Conservation (phyloP, 805 yeast genomes). For the Cyberlindnera misumaiensis region DNA sequence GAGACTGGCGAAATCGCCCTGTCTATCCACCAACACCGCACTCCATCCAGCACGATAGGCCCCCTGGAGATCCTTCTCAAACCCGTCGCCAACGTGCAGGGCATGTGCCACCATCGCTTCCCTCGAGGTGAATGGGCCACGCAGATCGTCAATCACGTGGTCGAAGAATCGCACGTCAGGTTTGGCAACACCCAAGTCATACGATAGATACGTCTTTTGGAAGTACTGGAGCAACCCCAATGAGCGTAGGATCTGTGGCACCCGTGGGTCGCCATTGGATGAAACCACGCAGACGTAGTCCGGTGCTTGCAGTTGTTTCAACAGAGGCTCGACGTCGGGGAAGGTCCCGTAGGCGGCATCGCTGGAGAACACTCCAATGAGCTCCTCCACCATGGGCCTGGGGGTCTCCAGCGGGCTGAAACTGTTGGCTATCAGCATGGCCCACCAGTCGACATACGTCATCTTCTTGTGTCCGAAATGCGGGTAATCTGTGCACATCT, state of each 20-base stretch:
- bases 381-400: slow-evolving; percentile 34
- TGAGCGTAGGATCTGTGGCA: slow-evolving; percentile 37
- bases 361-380: slow-evolving; percentile 43
- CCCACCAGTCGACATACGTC: slow-evolving; percentile 52
- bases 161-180: slow-evolving; percentile 46
- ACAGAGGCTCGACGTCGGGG: slow-evolving; percentile 45
- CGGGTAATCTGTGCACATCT: slow-evolving; percentile 38
- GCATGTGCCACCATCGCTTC: slow-evolving; percentile 21
- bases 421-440: slow-evolving; percentile 35
- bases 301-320: slow-evolving; percentile 26
- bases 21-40: slow-evolving; percentile 43
- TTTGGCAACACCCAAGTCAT: slow-evolving; percentile 47
- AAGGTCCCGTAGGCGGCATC: slow-evolving; percentile 47
- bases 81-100: slow-evolving; percentile 70
- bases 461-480: slow-evolving; percentile 46
- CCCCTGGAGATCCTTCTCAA: slow-evolving; percentile 47
- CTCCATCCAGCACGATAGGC: slow-evolving; percentile 54
- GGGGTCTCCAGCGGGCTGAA: slow-evolving; percentile 32
- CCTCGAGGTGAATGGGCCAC: slow-evolving; percentile 15
- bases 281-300: slow-evolving; percentile 38
- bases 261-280: slow-evolving; percentile 59
- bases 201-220: slow-evolving; percentile 42
- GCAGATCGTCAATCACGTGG: slow-evolving; percentile 26
- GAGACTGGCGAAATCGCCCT: slow-evolving; percentile 6
- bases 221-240: slow-evolving; percentile 40